Base-by-base conservation (phyloP, 1,284 basidiomycete species). In the Lentinus polychrous region DNA sequence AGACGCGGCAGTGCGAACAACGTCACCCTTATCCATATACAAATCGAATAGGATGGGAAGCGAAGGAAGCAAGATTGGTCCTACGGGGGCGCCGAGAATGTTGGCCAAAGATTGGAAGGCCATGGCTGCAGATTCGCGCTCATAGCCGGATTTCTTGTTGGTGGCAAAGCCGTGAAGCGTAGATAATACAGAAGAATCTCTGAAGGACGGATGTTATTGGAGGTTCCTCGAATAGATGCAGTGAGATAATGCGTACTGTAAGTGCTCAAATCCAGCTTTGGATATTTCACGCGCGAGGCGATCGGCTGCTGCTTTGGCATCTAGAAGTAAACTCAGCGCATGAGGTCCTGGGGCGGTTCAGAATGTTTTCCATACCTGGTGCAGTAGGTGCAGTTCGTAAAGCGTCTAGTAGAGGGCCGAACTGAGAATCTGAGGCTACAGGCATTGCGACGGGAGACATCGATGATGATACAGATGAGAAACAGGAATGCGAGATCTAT, bases 1-100 rank as follows among this genome's bases (percentile, higher is more conserved):
- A 32, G 83, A 74, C 17, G 94, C 91, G 18, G 93, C 92, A 43
- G 74, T 70, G 53, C 91, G 83, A 49, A 97, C 92, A 36, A 94
- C 90, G 54, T 95, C 91, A 52, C 92, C 92, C 69, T 97, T 97
- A 69, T 99, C 95, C 75, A 91, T 88, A 65, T 91, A 86, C 41
- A 94, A 75, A 55, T 93, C 91, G 62, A 93, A 86, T 40, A 98
- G 69, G 45, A 81, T 65, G 10, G 91, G 79, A 43, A 99, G 79
- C 18, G 86, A 84, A 3, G 85, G 75, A 15, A 97, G 73, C 31
- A 97, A 76, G 54, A 92, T 74, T n/a, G 93, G 92, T 50, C 85
- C 91, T 44, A 76, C 72, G 32, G 94, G 79, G 35, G 86, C 73
- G 12, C 90, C 88, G 36, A 93, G 74, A 43, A 83, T 75, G 48